Evolutionary conservation across 1,284 basidiomycete species (phyloP).

Genomic region (Hymenochaete sp.): DNA sequence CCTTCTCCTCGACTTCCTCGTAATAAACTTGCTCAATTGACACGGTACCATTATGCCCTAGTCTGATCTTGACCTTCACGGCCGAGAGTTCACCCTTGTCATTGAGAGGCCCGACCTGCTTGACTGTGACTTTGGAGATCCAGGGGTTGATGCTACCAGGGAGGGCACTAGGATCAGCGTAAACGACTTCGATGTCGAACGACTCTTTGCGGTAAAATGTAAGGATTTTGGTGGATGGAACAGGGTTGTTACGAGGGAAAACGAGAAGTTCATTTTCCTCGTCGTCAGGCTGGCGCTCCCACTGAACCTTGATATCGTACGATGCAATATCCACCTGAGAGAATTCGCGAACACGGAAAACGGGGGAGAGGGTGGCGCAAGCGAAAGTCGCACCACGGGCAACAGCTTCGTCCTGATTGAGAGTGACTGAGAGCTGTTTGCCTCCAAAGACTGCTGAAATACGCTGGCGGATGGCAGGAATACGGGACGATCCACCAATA

Average conservation of each 20-base stretch:
- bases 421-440: conserved; percentile 75
- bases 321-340: conserved; percentile 73
- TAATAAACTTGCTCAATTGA: conserved; percentile 80
- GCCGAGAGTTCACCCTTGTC: conserved; percentile 64
- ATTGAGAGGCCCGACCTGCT: conserved; percentile 58
- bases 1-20: conserved; percentile 80
- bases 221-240: conserved; percentile 89
- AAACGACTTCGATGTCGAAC: conserved; percentile 81
- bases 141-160: conserved; percentile 78
- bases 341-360: conserved; percentile 94
- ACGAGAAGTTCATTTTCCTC: conserved; percentile 86
- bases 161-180: conserved; percentile 60
- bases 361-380: conserved; percentile 89
- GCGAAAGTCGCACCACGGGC: conserved; percentile 91
- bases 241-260: conserved; percentile 72
- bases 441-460: conserved; percentile 55
- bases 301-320: conserved; percentile 83
- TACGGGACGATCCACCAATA: conserved; percentile 59
- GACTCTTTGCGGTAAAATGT: conserved; percentile 86
- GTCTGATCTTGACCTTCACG: conserved; percentile 83
- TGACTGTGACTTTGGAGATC: conserved; percentile 73
- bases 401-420: conserved; percentile 93
- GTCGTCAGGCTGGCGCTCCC: conserved; percentile 68
- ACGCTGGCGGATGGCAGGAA: conserved; percentile 60
- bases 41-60: conserved; percentile 80